phyloP scores from a whole-genome alignment of 148 eudicot species.

The Chenopodium album region DNA sequence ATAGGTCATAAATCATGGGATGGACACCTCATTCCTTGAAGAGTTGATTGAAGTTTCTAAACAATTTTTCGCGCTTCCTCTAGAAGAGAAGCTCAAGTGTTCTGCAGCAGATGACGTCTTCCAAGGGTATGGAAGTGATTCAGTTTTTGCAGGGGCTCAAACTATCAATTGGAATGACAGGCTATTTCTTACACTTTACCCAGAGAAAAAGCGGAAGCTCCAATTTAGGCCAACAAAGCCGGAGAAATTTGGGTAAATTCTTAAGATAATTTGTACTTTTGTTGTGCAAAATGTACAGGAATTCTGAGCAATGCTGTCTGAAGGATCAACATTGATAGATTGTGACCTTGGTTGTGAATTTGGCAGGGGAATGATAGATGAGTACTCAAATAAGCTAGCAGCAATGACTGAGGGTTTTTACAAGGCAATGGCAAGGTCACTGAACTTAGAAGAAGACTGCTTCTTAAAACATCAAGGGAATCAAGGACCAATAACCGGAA shows the following conservation, averaged over 20 bases:
- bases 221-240: slow-evolving; percentile 64
- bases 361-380: slow-evolving; percentile 36
- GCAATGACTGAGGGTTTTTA: slow-evolving; percentile 19
- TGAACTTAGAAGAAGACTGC: slow-evolving; percentile 41
- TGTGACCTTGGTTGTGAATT: neutral
- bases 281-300: neutral
- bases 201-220: slow-evolving; percentile 42
- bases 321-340: no score
- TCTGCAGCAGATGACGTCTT: slow-evolving; percentile 35
- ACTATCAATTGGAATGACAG: slow-evolving; percentile 62
- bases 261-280: neutral
- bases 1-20: slow-evolving; percentile 59
- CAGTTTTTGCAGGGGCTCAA: slow-evolving; percentile 38
- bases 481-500: slow-evolving; percentile 24
- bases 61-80: slow-evolving; percentile 52
- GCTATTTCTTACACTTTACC: slow-evolving; percentile 44
- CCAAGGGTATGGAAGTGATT: slow-evolving; percentile 64
- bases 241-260: slow-evolving; percentile 43
- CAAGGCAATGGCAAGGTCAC: slow-evolving; percentile 44
- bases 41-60: slow-evolving; percentile 40
- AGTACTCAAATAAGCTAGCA: slow-evolving; percentile 28
- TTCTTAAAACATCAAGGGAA: slow-evolving; percentile 40
- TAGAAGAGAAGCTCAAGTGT: slow-evolving; percentile 57
- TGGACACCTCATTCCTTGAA: slow-evolving; percentile 47
- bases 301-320: neutral